Evolutionary conservation across 805 yeast genomes (phyloP), one percentile per base, ranked within the genome.

Genomic region (Debaryomyces maramus): DNA sequence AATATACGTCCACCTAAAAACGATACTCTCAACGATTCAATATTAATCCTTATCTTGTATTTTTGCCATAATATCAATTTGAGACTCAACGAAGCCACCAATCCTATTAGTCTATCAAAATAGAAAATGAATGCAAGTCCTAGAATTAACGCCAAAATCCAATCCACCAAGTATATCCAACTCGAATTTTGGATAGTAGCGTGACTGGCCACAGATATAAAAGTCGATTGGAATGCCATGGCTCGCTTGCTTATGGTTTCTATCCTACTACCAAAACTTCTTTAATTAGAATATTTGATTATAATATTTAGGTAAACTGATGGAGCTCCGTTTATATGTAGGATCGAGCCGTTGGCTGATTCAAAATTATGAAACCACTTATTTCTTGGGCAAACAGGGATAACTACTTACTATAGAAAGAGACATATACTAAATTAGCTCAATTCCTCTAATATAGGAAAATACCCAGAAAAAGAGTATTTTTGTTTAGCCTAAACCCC

Each of bases 1-100:
- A 86, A 79, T 6, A 91, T 40, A 20, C 96, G 73, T 1, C 98
- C 98, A 3, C 89, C 95, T 1, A 93, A 65, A 6, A 86, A 72
- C 0, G 96, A 84, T 3, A 93, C 48, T 55, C 88, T 81, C 21
- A 91, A 51, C 0, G 96, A 77, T 48, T 88, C 90, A 2, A 90
- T 61, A 39, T 78, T 79, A 3, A 91, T 53, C 45, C 79, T 77
- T 4, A 85, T 67, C 31, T 73, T 73, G 48, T 63, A 63, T n/a
- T 66, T 62, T 38, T 77, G 75, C 95, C 96, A 88, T 3, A 89
- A 54, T 4, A 77, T 39, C 48, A 80, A 57, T 31, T 78, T 73
- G 7, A 84, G 49, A 0, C 75, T 18, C 7, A 64, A 60, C 5
- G 91, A 77, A 7, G 88, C 18, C 0, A 77, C 11, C 32, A 72